Conservation (phyloP, 2,329 filamentous ascomycete species). For the Fusarium marasasianum region DNA sequence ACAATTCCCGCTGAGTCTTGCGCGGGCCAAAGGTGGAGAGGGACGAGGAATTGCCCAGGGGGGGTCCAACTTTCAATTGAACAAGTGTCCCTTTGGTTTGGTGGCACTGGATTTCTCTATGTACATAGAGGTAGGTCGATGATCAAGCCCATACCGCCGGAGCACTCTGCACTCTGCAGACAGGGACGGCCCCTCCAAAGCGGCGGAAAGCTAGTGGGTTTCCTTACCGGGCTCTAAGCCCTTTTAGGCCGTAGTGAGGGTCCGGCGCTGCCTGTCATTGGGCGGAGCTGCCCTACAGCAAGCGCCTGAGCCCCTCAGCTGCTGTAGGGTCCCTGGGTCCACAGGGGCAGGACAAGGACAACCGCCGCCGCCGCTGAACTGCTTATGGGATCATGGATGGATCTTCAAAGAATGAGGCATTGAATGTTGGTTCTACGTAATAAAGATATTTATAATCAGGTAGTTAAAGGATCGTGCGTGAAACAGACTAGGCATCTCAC, state of each 20-base stretch:
- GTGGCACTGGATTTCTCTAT: constrained; percentile 21
- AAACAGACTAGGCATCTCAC: background rate
- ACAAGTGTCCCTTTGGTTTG: constrained; percentile 55
- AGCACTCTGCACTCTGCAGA: constrained; percentile 6
- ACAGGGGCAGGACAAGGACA: constrained; percentile 5
- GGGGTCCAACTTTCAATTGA: constrained; percentile 48
- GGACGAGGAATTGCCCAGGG: constrained; percentile 10
- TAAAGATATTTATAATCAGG: background rate
- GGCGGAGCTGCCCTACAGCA: constrained; percentile 17
- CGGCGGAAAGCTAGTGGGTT: constrained; percentile 15
- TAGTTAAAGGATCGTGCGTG: background rate
- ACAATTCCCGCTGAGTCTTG: constrained; percentile 32
- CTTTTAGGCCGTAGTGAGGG: background rate
- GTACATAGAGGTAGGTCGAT: background rate
- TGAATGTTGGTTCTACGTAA: background rate
- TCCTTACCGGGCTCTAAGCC: constrained; percentile 18
- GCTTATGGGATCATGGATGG: background rate
- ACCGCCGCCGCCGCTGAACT: constrained; percentile 1
- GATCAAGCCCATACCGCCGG: constrained; percentile 28
- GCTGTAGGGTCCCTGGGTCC: constrained; percentile 23
- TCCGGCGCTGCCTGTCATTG: constrained; percentile 2
- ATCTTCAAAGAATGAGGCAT: background rate
- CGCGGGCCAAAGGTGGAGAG: constrained; percentile 19
- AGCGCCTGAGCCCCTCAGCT: constrained; percentile 31
- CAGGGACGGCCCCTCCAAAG: constrained; percentile 33